These are phyloP conservation scores for Candida ficus DNA, from an alignment of 805 yeast species.

Conservation along the genomic window DNA sequence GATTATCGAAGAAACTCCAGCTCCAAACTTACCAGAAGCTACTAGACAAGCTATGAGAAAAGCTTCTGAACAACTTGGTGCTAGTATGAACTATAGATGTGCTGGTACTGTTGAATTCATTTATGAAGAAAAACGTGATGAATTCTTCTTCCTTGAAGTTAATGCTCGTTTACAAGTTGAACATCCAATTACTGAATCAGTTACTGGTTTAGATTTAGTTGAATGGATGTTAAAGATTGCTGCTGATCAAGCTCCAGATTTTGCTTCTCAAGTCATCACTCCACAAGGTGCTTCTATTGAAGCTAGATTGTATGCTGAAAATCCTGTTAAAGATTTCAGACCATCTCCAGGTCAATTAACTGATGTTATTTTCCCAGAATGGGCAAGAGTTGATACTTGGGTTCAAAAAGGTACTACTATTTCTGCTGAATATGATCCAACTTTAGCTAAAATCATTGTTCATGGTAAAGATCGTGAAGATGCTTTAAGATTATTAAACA, in stretches of 20 bases:
- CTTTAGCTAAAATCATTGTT: conserved; percentile 92
- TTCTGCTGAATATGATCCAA: conserved; percentile 94
- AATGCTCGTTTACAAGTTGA: conserved; percentile 96
- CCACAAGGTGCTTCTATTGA: conserved; percentile 92
- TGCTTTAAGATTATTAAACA: conserved; percentile 69
- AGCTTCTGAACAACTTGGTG: conserved; percentile 80
- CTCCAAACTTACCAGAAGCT: conserved; percentile 82
- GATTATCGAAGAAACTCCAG: conserved; percentile 96
- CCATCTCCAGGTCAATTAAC: conserved; percentile 96
- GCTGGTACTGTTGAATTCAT: conserved; percentile 98
- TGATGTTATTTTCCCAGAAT: conserved; percentile 76
- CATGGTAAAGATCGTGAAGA: conserved; percentile 87
- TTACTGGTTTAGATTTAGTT: conserved; percentile 89
- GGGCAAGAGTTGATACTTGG: conserved; percentile 97
- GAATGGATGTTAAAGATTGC: conserved; percentile 97
- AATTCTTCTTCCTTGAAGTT: conserved; percentile 91
- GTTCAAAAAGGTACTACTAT: conserved; percentile 80
- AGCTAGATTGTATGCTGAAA: conserved; percentile 94
- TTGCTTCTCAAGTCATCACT: conserved; percentile 45
- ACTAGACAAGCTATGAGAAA: conserved; percentile 71
- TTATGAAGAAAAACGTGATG: conserved; percentile 80
- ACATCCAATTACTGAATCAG: conserved; percentile 95
- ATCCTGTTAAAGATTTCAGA: conserved; percentile 89
- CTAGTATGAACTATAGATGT: conserved; percentile 83
- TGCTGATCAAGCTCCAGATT: conserved; percentile 83